These are phyloP conservation scores for Staphylotrichum longicolle DNA, from an alignment of 495 filamentous ascomycete species.

Conservation along the genomic window DNA sequence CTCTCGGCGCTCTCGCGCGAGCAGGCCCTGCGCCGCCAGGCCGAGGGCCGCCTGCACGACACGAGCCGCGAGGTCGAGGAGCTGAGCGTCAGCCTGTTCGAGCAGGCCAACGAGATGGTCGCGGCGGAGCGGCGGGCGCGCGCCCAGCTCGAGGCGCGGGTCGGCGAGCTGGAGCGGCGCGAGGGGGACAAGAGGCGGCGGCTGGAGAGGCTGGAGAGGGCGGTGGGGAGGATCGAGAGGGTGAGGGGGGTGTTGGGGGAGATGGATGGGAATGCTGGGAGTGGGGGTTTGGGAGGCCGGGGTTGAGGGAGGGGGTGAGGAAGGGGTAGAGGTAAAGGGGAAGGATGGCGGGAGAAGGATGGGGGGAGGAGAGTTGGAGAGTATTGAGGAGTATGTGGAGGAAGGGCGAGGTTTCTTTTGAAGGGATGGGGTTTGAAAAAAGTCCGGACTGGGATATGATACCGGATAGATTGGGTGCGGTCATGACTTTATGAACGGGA, in stretches of 20 bases:
- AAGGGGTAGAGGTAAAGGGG: background rate
- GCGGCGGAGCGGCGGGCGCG: slow-evolving; percentile 79
- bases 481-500: too few relatives aligned
- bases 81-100: slow-evolving; percentile 78
- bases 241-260: slow-evolving; percentile 59
- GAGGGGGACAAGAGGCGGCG: slow-evolving; percentile 69
- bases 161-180: slow-evolving; percentile 64
- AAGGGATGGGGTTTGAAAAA: too few relatives aligned
- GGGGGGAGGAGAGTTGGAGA: too few relatives aligned
- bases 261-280: slow-evolving; percentile 10
- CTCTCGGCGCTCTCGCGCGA: slow-evolving; percentile 71
- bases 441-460: too few relatives aligned
- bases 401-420: too few relatives aligned
- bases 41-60: slow-evolving; percentile 69
- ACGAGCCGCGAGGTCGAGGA: slow-evolving; percentile 85
- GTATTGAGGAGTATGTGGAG: too few relatives aligned
- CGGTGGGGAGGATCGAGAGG: slow-evolving; percentile 73
- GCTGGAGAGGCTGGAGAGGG: slow-evolving; percentile 72
- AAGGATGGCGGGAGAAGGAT: too few relatives aligned
- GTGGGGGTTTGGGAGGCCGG: background rate
- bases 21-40: slow-evolving; percentile 64
- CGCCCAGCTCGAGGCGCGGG: slow-evolving; percentile 73
- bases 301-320: background rate
- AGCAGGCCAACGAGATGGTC: slow-evolving; percentile 97
- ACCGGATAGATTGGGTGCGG: too few relatives aligned